Evolutionary conservation across 805 yeast genomes (phyloP), one percentile per base, ranked within the genome.

Genomic region (Debaryomyces maramus): DNA sequence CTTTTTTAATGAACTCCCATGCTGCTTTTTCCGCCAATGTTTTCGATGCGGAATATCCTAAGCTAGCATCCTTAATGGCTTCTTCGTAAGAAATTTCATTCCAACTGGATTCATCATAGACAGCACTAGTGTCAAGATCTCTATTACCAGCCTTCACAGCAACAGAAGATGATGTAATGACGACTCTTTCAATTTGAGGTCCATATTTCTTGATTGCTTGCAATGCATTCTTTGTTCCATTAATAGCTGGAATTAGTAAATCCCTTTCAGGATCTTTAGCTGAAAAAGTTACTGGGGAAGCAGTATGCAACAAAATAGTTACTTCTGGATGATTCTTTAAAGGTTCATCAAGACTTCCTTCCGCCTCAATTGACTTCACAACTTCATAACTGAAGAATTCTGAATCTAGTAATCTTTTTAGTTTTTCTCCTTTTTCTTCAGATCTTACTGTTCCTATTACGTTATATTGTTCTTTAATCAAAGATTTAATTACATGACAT

Each of bases 401-500:
- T 8, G 38, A 32, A n/a, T 52, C 43, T 42, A 72, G 64, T 31
- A 42, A 42, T 8, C 47, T 42, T 6, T 41, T 34, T 38, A 77
- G 50, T 6, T 56, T 53, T 8, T 68, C 73, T 21, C 73, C 77
- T 49, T 77, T 77, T 3, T 49, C 61, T 36, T 56, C 51, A 11
- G 72, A 61, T 52, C 83, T 63, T 3, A 71, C 81, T 5, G 81
- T 65, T 13, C 81, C 82, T 34, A 78, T 61, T 3, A 78, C 81
- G 6, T 52, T 51, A 47, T 76, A 75, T 7, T 63, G 64, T 13
- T 61, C 53, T 6, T 58, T 49, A 16, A 75, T 44, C 28, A 78
- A 64, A 4, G 51, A 47, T 34, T 67, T 61, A 37, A 77, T 62
- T n/a, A 77, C 61, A 51, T 78, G 77, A 44, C 62, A 68, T 20